Base-by-base conservation (phyloP, 2,329 filamentous ascomycete species). In the Pseudocercospora musae region DNA sequence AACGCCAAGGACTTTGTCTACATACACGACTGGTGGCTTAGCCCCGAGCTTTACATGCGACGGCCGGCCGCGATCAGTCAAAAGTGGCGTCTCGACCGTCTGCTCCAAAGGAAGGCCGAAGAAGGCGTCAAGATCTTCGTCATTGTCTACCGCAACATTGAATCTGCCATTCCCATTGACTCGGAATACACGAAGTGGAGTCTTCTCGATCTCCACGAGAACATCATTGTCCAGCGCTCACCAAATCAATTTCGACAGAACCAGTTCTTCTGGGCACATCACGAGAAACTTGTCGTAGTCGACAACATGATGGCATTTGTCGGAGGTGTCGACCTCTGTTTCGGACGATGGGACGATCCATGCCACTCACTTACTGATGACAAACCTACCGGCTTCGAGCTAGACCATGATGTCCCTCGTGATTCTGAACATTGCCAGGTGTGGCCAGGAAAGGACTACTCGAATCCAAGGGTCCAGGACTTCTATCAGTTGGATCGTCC, bases 11-110 rank as follows among this genome's bases (percentile, higher is more conserved):
- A 98, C 78, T 94, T 98, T 65, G 94, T 99, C 70, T 98, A 98
- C 77, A 98, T 99, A 66, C 95, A 99, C 75, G 95, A 98, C 76
- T 99, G 95, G 95, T 99, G 95, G 95, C 80, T 99, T 44, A 97
- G 91, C 70, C 95, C 95, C 0, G 94, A 99, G 77, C 80, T 99
- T 49, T 99, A 99, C 79, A 89, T 98, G 87, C 87, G 95, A 63
- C 86, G 95, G 62, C 95, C 95, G 58, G 90, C 95, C 23, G 92
- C 91, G 50, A 97, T 98, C 77, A 97, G 93, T 73, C 94, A 98
- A 75, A 97, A 97, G 77, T 99, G 95, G 95, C 88, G 95, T 58
- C 84, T 99, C 7, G 95, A 99, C 77, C 85, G 95, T 71, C 82
- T 99, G 10, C 82, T 99, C n/a, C 91, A 96, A 75, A 88, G 88